Conservation (phyloP, 768 basidiomycete species). For the Leucocoprinus sp. region DNA sequence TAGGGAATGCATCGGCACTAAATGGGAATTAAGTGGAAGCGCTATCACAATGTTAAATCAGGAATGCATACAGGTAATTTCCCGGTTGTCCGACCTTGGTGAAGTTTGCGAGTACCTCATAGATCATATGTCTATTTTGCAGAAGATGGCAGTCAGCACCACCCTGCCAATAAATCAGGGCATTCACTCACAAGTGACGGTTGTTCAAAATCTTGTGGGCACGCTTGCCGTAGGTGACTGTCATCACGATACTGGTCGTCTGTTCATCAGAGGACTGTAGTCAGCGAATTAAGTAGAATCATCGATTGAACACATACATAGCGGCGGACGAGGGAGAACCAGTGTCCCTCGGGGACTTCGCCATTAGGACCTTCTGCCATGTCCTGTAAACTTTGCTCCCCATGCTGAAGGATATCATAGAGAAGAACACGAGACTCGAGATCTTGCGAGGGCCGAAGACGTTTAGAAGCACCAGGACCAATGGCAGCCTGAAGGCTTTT, state of each 20-base stretch:
- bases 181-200: constrained; percentile 13
- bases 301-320: constrained; percentile 17
- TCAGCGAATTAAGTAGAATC: neutral
- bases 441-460: constrained; percentile 17
- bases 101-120: constrained; percentile 19
- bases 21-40: neutral
- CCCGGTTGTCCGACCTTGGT: constrained; percentile 19
- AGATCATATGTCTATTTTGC: constrained; percentile 17
- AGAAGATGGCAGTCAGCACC: neutral
- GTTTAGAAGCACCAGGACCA: constrained; percentile 20
- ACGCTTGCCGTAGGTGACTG: constrained; percentile 18
- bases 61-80: constrained; percentile 16
- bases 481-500: constrained; percentile 18
- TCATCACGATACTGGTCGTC: constrained; percentile 20
- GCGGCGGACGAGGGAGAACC: constrained; percentile 21
- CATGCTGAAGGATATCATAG: constrained; percentile 18
- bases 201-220: constrained; percentile 17
- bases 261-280: neutral
- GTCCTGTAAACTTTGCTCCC: constrained; percentile 14
- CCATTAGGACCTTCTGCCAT: constrained; percentile 14
- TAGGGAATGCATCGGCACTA: constrained; percentile 20
- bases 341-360: constrained; percentile 21
- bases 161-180: neutral
- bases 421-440: constrained; percentile 20
- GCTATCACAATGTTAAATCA: neutral